Base-by-base conservation (phyloP, 345 rosid genomes). In the Kandelia obovata region DNA sequence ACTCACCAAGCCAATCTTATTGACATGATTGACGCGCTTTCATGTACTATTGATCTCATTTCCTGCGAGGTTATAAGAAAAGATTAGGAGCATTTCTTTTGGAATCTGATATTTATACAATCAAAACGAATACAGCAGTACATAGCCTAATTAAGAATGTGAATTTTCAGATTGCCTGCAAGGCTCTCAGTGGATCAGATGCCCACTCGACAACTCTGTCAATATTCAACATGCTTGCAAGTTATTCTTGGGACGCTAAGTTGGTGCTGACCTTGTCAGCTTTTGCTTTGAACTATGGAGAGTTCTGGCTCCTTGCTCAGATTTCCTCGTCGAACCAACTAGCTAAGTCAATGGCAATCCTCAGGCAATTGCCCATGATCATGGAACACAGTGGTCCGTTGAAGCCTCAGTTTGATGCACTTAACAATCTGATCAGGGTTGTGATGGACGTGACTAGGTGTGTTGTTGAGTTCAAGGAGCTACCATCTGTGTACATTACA, bases 301-400 rank as follows among this genome's bases (percentile, higher is more conserved):
- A 88, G 69, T 88, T 86, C 73, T 84, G 89, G 90, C 86, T 82
- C 49, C 86, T 88, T 23, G 86, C 86, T 39, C 87, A 86, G 57
- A 84, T 86, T 74, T 84, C 81, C 79, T 78, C 87, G 5, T 74
- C 85, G 46, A 81, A 86, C 79, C 87, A 75, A 59, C 87, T 88
- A 2, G 90, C 88, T 49, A 86, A 84, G 65, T 81, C 93, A 49
- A 73, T 86, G 78, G 86, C 87, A 62, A 79, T 77, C 76, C 83
- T 88, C 67, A 88, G 69, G 73, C 90, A 84, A 28, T 71, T 84
- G 6, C 87, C 89, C n/a, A 34, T 67, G 5, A 60, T 71, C 32
- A 63, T 84, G 66, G 85, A 84, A 72, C 78, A 78, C 47, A 55
- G 83, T 5, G 87, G 75, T 57, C 70, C 73, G 23, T 75, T 85